phyloP scores from a whole-genome alignment of 352 stramenopile genomes.

The Phytophthora colocasiae region DNA sequence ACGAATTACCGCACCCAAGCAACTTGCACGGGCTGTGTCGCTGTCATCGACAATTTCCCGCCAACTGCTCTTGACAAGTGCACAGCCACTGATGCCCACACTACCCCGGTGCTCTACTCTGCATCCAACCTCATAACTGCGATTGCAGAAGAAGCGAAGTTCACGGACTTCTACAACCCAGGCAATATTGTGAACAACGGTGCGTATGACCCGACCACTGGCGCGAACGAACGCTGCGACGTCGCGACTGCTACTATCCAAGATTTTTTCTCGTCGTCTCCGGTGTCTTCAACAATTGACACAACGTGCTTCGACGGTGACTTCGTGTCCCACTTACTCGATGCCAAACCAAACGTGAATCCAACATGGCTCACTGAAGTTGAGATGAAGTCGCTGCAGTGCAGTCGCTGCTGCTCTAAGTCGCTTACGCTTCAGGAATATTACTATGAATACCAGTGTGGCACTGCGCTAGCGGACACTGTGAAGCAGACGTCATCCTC shows the following conservation, averaged over 20 bases:
- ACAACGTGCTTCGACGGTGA: slow-evolving; percentile 13
- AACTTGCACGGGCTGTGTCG: slow-evolving; percentile 33
- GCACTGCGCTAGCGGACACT: background rate
- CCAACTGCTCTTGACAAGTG: slow-evolving; percentile 8
- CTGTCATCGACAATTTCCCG: slow-evolving; percentile 34
- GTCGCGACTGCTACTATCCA: slow-evolving; percentile 5
- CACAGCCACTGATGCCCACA: background rate
- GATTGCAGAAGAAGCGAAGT: slow-evolving; percentile 20
- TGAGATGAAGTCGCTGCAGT: slow-evolving; percentile 17
- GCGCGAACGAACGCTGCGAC: slow-evolving; percentile 20
- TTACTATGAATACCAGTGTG: slow-evolving; percentile 38
- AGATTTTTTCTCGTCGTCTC: slow-evolving; percentile 16
- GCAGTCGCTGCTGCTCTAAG: slow-evolving; percentile 34
- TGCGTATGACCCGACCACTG: slow-evolving; percentile 6
- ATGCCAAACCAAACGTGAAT: background rate
- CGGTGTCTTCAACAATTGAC: slow-evolving; percentile 2
- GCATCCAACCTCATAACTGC: slow-evolving; percentile 9
- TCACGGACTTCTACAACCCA: slow-evolving; percentile 17
- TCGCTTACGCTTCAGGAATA: slow-evolving; percentile 19
- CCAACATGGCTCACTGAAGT: background rate
- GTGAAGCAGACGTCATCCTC: slow-evolving; percentile 11
- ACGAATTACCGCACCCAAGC: slow-evolving; percentile 26
- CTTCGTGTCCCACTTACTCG: slow-evolving; percentile 16
- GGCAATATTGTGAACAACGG: slow-evolving; percentile 14
- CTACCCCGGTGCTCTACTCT: slow-evolving; percentile 1